Evolutionary conservation across 495 filamentous ascomycete species (phyloP), one percentile per base, ranked within the genome.

Genomic region (Penicillium manginii): DNA sequence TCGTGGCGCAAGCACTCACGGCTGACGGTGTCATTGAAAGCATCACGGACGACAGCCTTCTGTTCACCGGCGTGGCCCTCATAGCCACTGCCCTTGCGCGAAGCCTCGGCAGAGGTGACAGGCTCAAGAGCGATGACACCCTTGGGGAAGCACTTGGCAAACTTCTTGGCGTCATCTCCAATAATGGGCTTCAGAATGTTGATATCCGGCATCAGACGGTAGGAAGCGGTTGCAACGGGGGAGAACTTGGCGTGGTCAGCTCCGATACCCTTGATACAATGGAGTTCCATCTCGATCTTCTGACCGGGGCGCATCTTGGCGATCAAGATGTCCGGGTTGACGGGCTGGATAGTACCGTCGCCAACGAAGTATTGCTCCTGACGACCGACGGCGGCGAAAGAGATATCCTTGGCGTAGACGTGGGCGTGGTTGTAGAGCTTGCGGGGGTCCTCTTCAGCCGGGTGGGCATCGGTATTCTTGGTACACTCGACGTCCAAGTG

Each of bases 211-310:
- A 99, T 69, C 9, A 99, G 81, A 17, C 96, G 85, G 76, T 99
- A 99, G 39, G 87, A 87, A 9, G 94, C 93, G 0, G 96, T 96
- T 4, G 93, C 93, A 18, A 99, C 96, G 26, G 96, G 96, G 1
- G 91, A 96, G 81, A 93, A 99, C 71, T 99, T 99, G 48, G 96
- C 90, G 73, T 99, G 96, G 76, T 98, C 94, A 55, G 86, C 88
- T 15, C 96, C 96, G 54, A 94, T 88, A 22, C 96, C 96, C 74
- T 97, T 97, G 73, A 93, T 84, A 73, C 90, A 91, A 76, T 96
- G 92, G 82, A 93, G 84, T 57, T 88, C 83, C 55, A 96, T 71
- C 55, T 90, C 80, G 62, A 99, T 88, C 61, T 84, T 82, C 79
- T 99, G 96, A 0, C 90, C 91, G 0, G 96, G 96, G 33, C 96